phyloP scores from a whole-genome alignment of 805 yeast genomes.

The Metschnikowia bowlesiae region DNA sequence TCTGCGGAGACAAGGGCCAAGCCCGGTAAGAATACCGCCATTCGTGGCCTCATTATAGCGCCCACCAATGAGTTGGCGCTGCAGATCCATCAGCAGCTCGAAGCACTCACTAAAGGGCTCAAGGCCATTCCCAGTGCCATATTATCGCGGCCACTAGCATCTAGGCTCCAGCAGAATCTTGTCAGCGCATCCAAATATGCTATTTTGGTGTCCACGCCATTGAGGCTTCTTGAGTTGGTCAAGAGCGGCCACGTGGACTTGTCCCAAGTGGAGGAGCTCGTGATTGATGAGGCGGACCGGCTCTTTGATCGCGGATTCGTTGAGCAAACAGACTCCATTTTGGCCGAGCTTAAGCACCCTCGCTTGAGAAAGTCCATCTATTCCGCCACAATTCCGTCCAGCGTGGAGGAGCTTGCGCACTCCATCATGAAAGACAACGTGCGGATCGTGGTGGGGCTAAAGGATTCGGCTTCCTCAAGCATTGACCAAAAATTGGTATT shows the following conservation, averaged over 20 bases:
- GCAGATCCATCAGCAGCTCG: constrained; percentile 73
- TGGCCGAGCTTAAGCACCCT: constrained; percentile 52
- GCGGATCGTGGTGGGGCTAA: constrained; percentile 85
- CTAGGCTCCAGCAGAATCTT: constrained; percentile 59
- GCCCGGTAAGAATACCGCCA: constrained; percentile 41
- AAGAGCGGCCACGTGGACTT: constrained; percentile 58
- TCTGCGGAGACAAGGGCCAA: constrained; percentile 11
- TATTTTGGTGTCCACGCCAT: constrained; percentile 81
- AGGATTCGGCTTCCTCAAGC: constrained; percentile 83
- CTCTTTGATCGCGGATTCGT: constrained; percentile 82
- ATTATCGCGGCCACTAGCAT: constrained; percentile 66
- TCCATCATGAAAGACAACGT: constrained; percentile 82
- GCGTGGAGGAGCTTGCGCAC: constrained; percentile 83
- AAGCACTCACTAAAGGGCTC: constrained; percentile 49
- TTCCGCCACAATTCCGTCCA: constrained; percentile 93
- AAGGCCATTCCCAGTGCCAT: constrained; percentile 57
- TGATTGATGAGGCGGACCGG: constrained; percentile 95
- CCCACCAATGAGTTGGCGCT: constrained; percentile 94
- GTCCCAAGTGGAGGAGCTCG: constrained; percentile 62
- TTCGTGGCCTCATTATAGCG: constrained; percentile 75
- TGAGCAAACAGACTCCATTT: constrained; percentile 84
- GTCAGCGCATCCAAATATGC: constrained; percentile 65
- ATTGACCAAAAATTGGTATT: constrained; percentile 80
- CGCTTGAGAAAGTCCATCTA: constrained; percentile 70
- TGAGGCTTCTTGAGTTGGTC: constrained; percentile 77